These are phyloP conservation scores for Kwoniella mangroviensis DNA, from an alignment of 768 basidiomycete genomes.

Conservation along the genomic window DNA sequence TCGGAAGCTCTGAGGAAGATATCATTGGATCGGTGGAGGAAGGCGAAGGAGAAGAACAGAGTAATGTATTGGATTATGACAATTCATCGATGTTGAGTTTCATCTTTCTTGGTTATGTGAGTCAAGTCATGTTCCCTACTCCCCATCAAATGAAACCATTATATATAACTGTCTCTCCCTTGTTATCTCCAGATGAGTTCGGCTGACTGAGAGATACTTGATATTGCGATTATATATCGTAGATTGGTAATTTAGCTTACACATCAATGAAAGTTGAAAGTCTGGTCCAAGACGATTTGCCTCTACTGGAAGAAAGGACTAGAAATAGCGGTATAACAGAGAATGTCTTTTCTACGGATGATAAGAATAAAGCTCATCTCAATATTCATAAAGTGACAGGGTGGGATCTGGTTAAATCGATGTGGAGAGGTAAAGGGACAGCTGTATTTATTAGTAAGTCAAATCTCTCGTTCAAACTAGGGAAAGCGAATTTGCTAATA, in stretches of 20 bases:
- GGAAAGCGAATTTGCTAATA: background rate
- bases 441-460: constrained; percentile 38
- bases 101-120: constrained; percentile 40
- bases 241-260: constrained; percentile 36
- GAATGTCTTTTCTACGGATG: constrained; percentile 12
- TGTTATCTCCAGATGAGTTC: background rate
- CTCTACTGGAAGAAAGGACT: constrained; percentile 40
- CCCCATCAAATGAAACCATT: no score
- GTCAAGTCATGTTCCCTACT: constrained; percentile 1
- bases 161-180: no score
- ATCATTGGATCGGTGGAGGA: background rate
- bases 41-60: constrained; percentile 4
- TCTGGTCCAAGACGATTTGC: constrained; percentile 36
- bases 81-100: constrained; percentile 41
- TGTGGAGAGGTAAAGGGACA: constrained; percentile 32
- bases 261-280: constrained; percentile 31
- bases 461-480: background rate
- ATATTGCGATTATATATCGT: background rate
- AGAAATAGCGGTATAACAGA: constrained; percentile 32
- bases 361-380: background rate
- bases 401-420: constrained; percentile 33
- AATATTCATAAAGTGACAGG: constrained; percentile 20
- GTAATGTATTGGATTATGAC: constrained; percentile 41
- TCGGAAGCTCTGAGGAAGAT: constrained; percentile 2
- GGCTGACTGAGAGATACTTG: background rate